Evolutionary conservation across 2,329 filamentous ascomycete species (phyloP).

Genomic region (Penicillium sp.): DNA sequence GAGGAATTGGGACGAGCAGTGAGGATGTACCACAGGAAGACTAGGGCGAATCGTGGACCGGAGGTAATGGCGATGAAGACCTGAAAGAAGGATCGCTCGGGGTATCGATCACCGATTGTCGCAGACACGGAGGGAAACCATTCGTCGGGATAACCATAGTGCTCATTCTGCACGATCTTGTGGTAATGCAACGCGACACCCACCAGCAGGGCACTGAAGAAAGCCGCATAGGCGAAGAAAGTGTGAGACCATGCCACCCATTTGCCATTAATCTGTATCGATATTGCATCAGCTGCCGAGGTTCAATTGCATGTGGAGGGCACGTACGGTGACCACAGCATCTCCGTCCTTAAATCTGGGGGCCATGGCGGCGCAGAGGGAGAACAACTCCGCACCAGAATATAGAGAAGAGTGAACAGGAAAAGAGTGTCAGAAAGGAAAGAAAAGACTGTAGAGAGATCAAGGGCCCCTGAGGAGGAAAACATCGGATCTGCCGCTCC

Average conservation of each 20-base stretch:
- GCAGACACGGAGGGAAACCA: constrained; percentile 96
- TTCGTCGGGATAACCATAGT: constrained; percentile 88
- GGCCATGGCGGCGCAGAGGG: constrained; percentile 46
- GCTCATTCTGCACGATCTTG: constrained; percentile 97
- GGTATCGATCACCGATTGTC: constrained; percentile 95
- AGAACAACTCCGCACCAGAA: constrained; percentile 13
- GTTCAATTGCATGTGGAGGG: constrained; percentile 11
- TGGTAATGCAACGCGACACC: constrained; percentile 80
- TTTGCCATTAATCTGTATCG: constrained; percentile 66
- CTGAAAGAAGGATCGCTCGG: constrained; percentile 94
- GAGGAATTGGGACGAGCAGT: constrained; percentile 68
- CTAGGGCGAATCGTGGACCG: constrained; percentile 82
- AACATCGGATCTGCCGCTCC: constrained; percentile 23
- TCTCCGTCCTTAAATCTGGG: constrained; percentile 59
- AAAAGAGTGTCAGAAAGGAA: constrained; percentile 23
- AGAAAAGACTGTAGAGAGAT: constrained; percentile 18
- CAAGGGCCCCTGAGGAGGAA: constrained; percentile 29
- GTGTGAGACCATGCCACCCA: constrained; percentile 92
- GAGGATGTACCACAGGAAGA: constrained; percentile 86
- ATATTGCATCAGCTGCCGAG: constrained; percentile 22
- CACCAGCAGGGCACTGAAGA: constrained; percentile 76
- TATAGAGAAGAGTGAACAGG: constrained; percentile 16
- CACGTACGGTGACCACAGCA: constrained; percentile 54
- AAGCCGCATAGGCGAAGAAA: constrained; percentile 70
- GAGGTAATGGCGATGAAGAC: constrained; percentile 96